phyloP scores from a whole-genome alignment of 768 basidiomycete genomes.

The Russula sp. region DNA sequence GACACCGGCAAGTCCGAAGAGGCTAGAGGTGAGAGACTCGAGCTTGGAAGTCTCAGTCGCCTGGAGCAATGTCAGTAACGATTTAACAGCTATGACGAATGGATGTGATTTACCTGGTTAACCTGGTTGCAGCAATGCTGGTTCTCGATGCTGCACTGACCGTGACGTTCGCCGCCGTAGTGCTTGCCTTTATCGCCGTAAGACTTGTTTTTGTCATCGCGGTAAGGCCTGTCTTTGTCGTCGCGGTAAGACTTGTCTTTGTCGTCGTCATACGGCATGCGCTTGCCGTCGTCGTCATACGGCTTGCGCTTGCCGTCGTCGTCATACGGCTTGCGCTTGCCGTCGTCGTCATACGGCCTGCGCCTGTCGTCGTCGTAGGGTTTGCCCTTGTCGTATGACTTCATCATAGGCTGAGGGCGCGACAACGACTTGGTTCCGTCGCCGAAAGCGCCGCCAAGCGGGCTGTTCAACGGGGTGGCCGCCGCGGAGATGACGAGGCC shows the following conservation, averaged over 20 bases:
- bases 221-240: not conserved
- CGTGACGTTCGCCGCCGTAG: not conserved
- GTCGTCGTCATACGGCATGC: no score
- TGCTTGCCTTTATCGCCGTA: not conserved
- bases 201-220: not conserved
- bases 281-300: not conserved
- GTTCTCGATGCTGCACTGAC: not conserved
- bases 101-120: not conserved
- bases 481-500: constrained; percentile 25
- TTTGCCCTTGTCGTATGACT: not conserved
- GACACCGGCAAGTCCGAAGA: not conserved
- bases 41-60: not conserved
- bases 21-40: not conserved
- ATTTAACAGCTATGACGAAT: not conserved
- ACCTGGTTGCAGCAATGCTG: constrained; percentile 9
- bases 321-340: no score
- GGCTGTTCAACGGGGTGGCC: constrained; percentile 19
- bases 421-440: not conserved
- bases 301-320: no score
- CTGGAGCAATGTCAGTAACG: not conserved
- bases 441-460: not conserved
- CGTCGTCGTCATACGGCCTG: no score
- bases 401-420: not conserved
- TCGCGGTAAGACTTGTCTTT: not conserved
- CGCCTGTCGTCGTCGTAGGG: no score